phyloP scores from a whole-genome alignment of 345 rosid genomes.

The Cardiospermum halicacabum region DNA sequence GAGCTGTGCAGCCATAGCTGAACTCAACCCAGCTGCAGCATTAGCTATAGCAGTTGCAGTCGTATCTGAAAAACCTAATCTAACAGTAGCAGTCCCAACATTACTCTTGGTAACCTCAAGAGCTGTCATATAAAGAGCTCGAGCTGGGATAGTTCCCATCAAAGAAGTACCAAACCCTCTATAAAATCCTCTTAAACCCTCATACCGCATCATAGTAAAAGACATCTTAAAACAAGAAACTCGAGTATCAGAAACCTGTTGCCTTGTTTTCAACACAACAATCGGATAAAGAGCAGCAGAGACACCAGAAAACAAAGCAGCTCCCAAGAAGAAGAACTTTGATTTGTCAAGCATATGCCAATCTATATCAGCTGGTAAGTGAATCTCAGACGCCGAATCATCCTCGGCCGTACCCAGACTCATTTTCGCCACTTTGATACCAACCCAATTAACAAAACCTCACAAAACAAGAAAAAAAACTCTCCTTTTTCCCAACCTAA shows the following conservation, averaged over 20 bases:
- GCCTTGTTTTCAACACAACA: conserved; percentile 81
- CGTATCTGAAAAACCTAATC: conserved; percentile 72
- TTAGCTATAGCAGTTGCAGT: conserved; percentile 59
- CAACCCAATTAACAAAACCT: conserved; percentile 4
- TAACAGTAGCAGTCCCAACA: conserved; percentile 62
- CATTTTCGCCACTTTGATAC: conserved; percentile 63
- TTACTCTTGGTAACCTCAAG: conserved; percentile 81
- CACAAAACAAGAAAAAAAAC: background rate
- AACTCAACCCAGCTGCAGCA: conserved; percentile 84
- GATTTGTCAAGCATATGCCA: conserved; percentile 99
- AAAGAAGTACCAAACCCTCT: conserved; percentile 87
- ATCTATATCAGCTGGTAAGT: conserved; percentile 76
- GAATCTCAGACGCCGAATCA: conserved; percentile 67
- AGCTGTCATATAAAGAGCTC: conserved; percentile 89
- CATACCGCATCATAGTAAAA: conserved; percentile 50
- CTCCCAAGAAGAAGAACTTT: conserved; percentile 80
- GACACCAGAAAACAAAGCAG: conserved; percentile 83
- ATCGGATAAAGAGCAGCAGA: conserved; percentile 87
- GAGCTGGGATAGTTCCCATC: conserved; percentile 88
- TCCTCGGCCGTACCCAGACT: conserved; percentile 77
- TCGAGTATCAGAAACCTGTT: conserved; percentile 58
- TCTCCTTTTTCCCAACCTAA: background rate
- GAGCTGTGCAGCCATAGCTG: conserved; percentile 86
- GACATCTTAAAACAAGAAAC: conserved; percentile 61
- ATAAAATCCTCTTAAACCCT: conserved; percentile 78